Base-by-base conservation (phyloP, 2,329 filamentous ascomycete species). In the Colletotrichum brevisporum region DNA sequence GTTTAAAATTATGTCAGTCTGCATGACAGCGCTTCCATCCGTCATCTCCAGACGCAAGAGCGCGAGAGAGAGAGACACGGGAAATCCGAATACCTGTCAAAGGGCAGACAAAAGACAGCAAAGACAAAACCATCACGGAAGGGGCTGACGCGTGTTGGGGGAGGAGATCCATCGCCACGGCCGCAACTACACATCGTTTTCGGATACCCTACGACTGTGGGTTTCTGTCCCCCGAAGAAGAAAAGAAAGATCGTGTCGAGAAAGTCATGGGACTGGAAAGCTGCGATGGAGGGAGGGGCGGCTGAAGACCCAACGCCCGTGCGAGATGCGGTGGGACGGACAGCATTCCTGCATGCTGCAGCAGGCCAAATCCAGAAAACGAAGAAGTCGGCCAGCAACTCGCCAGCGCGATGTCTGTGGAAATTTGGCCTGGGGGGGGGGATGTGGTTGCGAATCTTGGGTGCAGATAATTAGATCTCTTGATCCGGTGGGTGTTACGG, bases 131-230 rank as follows among this genome's bases (percentile, higher is more conserved):
- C 39, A 52, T 47, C 57, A 53, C 50, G 36, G 2, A 43, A 43
- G 58, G 36, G 59, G 50, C 24, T n/a, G 50, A 24, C 21, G 31
- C 26, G 26, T 41, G 6, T 50, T 50, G 18, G 66, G 36, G 41
- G 66, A 39, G 62, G 66, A 24, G 62, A 66, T 61, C 62, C 55
- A 66, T 61, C 62, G 21, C 45, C 50, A 60, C 50, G 66, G 51
- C 51, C 45, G 62, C 62, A 61, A 56, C 36, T 16, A 45, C 45
- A 66, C 50, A 59, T 45, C 43, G 55, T 47, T 56, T 66, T 36
- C 5, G 55, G 56, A 24, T 60, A 12, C 54, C 36, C 31, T 13
- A 48, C 39, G 24, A 21, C 5, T 31, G 47, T 65, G 54, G 47
- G 41, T 26, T 27, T 59, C 56, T 56, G 24, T 15, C 50, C 21